Evolutionary conservation across 371 early-diverging fungal species (phyloP), one percentile per base, ranked within the genome.

Genomic region (Syncephalastrum monosporum): DNA sequence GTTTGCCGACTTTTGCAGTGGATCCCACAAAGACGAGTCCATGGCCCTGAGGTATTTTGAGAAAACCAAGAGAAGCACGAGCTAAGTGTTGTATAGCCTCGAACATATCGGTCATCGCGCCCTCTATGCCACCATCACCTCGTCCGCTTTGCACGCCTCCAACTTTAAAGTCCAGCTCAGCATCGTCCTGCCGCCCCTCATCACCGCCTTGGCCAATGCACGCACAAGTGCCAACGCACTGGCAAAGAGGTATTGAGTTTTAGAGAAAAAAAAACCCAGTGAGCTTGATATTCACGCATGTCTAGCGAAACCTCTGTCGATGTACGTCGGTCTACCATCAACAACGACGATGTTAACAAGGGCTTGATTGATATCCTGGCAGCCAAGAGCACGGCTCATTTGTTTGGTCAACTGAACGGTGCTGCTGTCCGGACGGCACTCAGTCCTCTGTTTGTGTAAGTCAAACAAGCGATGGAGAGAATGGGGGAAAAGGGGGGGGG

Each of bases 1-100:
- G 46, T 91, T 92, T 69, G 85, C 89, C 43, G 64, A 60, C 0
- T 81, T 81, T 42, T 67, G 78, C 65, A 42, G 74, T 3, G 69
- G 69, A 62, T 67, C 61, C 44, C 74, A 72, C 21, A 50, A 59
- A 1, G 81, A 81, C 56, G 23, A 51, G 8, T 25, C 57, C 13
- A 10, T 75, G 43, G 54, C 44, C 25, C 27, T 55, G 7, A 56
- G 57, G 64, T 63, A 64, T 33, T 45, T 14, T 17, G 14, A 25
- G 29, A 46, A 55, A 41, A 55, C 27, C 3, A 27, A 27, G 21
- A 27, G 38, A 10, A 12, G 38, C 38, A 33, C 10, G 10, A 33
- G 12, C 15, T 10, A 29, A 24, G 23, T 29, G n/a, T 54, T 42
- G 3, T 3, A 27, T 52, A 74, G 75, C 24, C 63, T 72, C 68